phyloP scores from a whole-genome alignment of 495 filamentous ascomycete genomes.

The Neurospora sp. region DNA sequence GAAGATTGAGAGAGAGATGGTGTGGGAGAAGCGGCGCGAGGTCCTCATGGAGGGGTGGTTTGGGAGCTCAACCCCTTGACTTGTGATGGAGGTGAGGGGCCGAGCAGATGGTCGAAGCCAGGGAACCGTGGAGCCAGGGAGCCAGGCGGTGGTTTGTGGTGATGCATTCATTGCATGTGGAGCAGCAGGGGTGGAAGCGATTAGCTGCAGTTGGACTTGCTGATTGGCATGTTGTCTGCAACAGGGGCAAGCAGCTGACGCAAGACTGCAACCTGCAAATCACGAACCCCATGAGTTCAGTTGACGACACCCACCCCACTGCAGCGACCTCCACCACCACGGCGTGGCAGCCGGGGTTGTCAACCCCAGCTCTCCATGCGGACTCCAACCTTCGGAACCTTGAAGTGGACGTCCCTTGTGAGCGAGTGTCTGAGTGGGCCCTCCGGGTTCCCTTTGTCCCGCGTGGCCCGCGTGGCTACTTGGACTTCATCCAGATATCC shows the following conservation, averaged over 20 bases:
- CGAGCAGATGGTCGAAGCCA: constrained; percentile 5
- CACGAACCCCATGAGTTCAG: constrained; percentile 12
- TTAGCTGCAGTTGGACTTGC: constrained; percentile 17
- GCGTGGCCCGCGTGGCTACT: neutral
- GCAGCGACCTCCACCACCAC: neutral
- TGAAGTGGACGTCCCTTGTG: neutral
- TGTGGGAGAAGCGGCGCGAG: constrained; percentile 11
- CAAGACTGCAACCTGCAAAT: constrained; percentile 20
- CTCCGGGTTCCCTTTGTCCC: neutral
- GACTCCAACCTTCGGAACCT: neutral
- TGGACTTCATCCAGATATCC: neutral
- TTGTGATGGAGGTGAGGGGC: constrained; percentile 8
- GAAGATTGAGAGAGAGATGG: constrained; percentile 12
- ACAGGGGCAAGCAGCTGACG: constrained; percentile 19
- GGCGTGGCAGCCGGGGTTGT: neutral
- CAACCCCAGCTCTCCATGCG: neutral
- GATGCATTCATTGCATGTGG: constrained; percentile 6
- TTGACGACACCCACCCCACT: constrained; percentile 6
- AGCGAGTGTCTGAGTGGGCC: neutral
- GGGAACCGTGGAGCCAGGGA: constrained; percentile 8
- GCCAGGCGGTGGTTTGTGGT: neutral
- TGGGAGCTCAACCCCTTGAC: constrained; percentile 10
- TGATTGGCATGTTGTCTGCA: constrained; percentile 15
- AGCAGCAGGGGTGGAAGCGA: constrained; percentile 12
- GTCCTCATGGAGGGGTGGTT: constrained; percentile 7